These are phyloP conservation scores for Emydomyces testavorans DNA, from an alignment of 2,329 filamentous ascomycete genomes.

Conservation along the genomic window DNA sequence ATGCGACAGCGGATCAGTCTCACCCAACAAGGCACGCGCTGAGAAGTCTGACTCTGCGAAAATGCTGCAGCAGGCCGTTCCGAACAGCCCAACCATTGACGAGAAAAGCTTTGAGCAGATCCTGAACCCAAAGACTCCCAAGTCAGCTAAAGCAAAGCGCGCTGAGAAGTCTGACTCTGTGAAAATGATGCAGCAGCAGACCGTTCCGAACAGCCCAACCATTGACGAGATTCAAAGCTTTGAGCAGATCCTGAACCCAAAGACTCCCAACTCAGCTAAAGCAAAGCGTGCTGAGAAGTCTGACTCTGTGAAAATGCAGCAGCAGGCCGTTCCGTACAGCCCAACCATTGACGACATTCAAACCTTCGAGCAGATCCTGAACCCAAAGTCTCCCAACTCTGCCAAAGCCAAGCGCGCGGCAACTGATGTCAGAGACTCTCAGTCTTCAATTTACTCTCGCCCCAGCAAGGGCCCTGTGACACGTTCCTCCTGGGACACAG, in stretches of 20 bases:
- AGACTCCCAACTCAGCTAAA: neutral
- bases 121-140: neutral
- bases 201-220: neutral
- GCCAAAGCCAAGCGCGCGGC: neutral
- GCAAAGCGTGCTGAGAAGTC: neutral
- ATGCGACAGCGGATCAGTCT: neutral
- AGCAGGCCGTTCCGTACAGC: neutral
- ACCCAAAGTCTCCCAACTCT: neutral
- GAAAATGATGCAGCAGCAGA: neutral
- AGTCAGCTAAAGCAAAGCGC: neutral
- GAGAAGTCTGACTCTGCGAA: neutral
- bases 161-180: neutral
- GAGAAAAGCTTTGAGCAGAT: neutral
- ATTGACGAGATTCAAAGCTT: neutral
- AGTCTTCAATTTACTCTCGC: slow-evolving; percentile 4
- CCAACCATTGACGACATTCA: neutral
- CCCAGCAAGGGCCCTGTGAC: neutral
- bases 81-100: neutral
- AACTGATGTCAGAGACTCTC: neutral
- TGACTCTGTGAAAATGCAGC: neutral
- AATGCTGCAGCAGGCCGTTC: neutral
- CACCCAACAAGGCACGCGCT: neutral
- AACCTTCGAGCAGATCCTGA: neutral
- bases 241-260: neutral
- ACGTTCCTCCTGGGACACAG: slow-evolving; percentile 4